These are phyloP conservation scores for Epichloe sylvatica DNA, from an alignment of 2,329 filamentous ascomycete species.

Conservation along the genomic window DNA sequence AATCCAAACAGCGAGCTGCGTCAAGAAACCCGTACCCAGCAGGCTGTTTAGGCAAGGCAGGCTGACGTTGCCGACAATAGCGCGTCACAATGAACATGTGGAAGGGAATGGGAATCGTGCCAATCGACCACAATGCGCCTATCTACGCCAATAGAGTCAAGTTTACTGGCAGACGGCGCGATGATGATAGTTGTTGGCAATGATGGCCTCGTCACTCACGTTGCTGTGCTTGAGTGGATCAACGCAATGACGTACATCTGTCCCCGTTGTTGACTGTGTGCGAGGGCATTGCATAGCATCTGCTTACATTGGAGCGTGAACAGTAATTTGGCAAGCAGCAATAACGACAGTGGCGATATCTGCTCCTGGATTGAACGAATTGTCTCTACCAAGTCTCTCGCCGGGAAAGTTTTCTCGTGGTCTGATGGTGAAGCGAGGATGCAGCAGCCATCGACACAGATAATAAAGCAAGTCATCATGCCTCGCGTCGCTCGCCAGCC, in stretches of 20 bases:
- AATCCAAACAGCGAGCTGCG: background rate
- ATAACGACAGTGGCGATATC: too few relatives aligned
- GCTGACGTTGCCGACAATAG: background rate
- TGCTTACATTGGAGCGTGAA: too few relatives aligned
- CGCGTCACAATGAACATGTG: background rate
- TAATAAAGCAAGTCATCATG: too few relatives aligned
- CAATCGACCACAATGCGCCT: background rate
- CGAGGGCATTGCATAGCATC: background rate
- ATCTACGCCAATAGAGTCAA: background rate
- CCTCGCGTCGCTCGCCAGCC: too few relatives aligned
- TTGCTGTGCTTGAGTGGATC: background rate
- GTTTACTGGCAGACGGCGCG: background rate
- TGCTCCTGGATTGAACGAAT: too few relatives aligned
- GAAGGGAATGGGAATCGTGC: background rate
- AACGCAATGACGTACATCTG: background rate
- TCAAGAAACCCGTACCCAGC: background rate
- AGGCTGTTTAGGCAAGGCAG: background rate
- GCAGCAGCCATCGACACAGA: too few relatives aligned
- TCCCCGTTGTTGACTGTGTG: background rate
- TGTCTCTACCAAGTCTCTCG: too few relatives aligned
- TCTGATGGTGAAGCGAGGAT: too few relatives aligned
- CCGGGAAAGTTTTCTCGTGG: too few relatives aligned
- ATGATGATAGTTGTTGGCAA: background rate
- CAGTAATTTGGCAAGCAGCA: too few relatives aligned
- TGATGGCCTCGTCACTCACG: background rate